Conservation (phyloP, 176 grass and related monocot genomes). For the Juncus inflexus region DNA sequence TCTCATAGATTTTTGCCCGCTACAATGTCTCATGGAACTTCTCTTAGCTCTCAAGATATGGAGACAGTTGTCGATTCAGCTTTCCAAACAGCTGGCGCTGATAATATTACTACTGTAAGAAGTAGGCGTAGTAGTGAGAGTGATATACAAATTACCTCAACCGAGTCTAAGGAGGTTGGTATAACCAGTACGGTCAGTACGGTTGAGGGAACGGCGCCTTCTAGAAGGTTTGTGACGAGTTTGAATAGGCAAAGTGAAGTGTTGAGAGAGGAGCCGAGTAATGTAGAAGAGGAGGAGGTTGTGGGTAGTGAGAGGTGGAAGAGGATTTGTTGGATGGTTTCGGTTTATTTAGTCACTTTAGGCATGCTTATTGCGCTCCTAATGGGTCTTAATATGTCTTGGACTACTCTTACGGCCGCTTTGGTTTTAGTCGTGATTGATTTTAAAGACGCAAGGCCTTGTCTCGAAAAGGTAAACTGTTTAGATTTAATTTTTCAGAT, state of each 20-base stretch:
- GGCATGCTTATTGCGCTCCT: conserved; percentile 80
- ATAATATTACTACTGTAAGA: conserved; percentile 28
- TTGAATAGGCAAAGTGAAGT: conserved; percentile 15
- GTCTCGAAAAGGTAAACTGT: conserved; percentile 74
- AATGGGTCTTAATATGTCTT: conserved; percentile 94
- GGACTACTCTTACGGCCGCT: conserved; percentile 82
- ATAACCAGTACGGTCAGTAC: conserved; percentile 27
- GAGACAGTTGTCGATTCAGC: conserved; percentile 29
- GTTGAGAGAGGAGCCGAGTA: conserved; percentile 18
- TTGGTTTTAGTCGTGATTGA: conserved; percentile 81
- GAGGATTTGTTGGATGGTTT: conserved; percentile 58
- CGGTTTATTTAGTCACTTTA: conserved; percentile 71
- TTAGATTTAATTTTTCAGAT: neutral
- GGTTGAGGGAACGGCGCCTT: conserved; percentile 44
- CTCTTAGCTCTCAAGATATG: conserved; percentile 31
- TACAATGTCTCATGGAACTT: conserved; percentile 59
- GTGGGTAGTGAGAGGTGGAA: conserved; percentile 50
- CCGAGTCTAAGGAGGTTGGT: conserved; percentile 19
- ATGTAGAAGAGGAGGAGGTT: conserved; percentile 20
- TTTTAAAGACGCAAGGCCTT: conserved; percentile 84
- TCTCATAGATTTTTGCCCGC: conserved; percentile 89
- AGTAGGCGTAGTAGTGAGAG: conserved; percentile 63
- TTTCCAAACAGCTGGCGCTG: conserved; percentile 36
- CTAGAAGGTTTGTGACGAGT: conserved; percentile 40
- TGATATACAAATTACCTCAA: conserved; percentile 54